Percentiles rank a stretch among this genome's conserved stretches.
Conservation (phyloP, 148 eudicot species). For the Chenopodium suecicum region DNA sequence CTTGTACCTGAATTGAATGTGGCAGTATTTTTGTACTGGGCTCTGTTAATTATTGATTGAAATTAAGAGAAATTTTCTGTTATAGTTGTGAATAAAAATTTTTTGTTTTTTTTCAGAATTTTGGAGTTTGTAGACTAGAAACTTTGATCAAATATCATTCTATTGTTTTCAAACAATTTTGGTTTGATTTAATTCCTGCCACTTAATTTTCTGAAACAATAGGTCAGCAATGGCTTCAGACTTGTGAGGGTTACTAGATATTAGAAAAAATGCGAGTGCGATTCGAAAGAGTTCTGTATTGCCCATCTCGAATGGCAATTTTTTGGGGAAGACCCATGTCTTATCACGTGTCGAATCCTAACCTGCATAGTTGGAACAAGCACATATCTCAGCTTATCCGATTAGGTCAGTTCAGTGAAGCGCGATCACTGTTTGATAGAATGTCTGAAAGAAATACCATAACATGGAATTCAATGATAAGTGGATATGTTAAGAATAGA, state of each 20-base stretch:
- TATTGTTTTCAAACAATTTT: not conserved
- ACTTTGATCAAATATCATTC: not conserved
- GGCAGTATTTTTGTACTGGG: not conserved
- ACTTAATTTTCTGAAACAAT: not conserved
- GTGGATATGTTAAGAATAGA: conserved; percentile 38
- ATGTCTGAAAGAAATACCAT: conserved; percentile 36
- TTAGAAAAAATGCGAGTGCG: not conserved
- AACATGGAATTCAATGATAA: conserved; percentile 50
- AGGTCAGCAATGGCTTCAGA: not conserved
- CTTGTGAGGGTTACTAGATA: not conserved
- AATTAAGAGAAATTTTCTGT: not conserved
- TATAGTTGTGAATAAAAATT: not conserved
- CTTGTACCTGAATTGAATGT: not conserved
- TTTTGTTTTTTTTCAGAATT: not conserved
- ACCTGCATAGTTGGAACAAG: conserved; percentile 35
- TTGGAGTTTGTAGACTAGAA: not conserved
- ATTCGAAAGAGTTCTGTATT: conserved; percentile 7
- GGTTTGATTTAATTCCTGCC: not conserved
- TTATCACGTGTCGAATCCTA: conserved; percentile 3
- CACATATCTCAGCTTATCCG: conserved; percentile 28
- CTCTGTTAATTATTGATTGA: not conserved
- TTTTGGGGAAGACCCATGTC: conserved; percentile 10
- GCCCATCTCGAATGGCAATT: not conserved
- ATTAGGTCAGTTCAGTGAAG: conserved; percentile 28
- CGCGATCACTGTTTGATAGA: conserved; percentile 35